Conservation (phyloP, 331 rosid genomes). For the Saraca asoca region DNA sequence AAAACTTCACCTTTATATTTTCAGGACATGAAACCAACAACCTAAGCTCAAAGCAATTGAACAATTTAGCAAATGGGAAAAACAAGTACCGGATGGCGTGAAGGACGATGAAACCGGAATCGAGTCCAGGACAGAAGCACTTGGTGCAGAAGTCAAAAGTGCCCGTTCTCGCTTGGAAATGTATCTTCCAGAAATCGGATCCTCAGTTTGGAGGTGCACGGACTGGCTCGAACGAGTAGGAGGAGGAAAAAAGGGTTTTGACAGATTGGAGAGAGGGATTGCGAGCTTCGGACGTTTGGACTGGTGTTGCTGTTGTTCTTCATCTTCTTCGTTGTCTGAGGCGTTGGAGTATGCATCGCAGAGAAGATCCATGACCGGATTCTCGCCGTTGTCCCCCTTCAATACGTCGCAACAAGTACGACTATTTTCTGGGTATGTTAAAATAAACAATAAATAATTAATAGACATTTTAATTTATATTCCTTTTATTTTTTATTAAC, state of each 20-base stretch:
- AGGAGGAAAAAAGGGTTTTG: slow-evolving; percentile 39
- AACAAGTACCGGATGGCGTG: slow-evolving; percentile 47
- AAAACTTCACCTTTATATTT: too few species aligned
- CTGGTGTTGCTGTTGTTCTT: too few species aligned
- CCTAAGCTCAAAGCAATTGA: too few species aligned
- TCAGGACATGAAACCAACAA: too few species aligned
- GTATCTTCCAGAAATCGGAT: slow-evolving; percentile 63
- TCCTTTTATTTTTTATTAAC: too few species aligned
- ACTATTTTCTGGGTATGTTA: too few species aligned
- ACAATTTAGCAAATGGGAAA: not conserved
- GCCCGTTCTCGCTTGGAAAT: slow-evolving; percentile 83
- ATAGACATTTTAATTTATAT: too few species aligned
- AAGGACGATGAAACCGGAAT: slow-evolving; percentile 34
- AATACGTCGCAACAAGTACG: too few species aligned
- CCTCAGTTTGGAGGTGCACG: slow-evolving; percentile 25
- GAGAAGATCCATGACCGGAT: slow-evolving; percentile 65
- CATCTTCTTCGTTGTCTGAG: slow-evolving; percentile 54
- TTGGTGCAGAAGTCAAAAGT: slow-evolving; percentile 32
- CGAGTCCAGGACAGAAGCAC: slow-evolving; percentile 31
- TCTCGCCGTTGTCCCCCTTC: too few species aligned
- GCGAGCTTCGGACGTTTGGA: slow-evolving; percentile 39
- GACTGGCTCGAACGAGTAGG: slow-evolving; percentile 18
- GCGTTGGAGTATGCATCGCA: slow-evolving; percentile 48
- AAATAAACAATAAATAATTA: too few species aligned
- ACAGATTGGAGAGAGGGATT: slow-evolving; percentile 38